Evolutionary conservation across 257 asterid genomes (phyloP).

Genomic region (Craterostigma plantagineum): DNA sequence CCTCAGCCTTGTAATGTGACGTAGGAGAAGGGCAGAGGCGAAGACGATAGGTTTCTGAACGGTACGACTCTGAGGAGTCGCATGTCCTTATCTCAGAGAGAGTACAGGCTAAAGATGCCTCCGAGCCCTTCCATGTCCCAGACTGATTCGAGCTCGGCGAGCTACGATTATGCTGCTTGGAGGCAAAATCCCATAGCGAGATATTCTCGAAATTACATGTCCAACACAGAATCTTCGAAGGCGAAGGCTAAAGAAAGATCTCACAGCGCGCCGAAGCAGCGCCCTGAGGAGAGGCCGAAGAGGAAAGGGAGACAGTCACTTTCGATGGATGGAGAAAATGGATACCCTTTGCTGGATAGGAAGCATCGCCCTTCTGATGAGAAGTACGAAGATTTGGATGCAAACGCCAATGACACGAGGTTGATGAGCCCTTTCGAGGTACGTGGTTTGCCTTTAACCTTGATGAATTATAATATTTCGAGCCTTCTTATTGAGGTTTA

Average conservation of each 20-base stretch:
- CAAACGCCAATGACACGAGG: no score
- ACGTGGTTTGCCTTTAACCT: conserved; percentile 5
- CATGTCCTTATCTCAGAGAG: conserved; percentile 14
- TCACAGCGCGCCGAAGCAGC: conserved; percentile 59
- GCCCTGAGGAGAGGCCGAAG: conserved; percentile 26
- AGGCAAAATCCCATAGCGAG: no score
- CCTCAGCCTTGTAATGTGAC: no score
- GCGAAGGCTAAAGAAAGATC: conserved; percentile 43
- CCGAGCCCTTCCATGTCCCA: conserved; percentile 46
- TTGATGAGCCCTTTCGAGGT: conserved; percentile 17
- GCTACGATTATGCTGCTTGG: conserved; percentile 11
- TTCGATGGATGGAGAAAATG: conserved; percentile 26
- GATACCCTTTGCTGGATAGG: conserved; percentile 26
- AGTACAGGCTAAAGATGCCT: conserved; percentile 14
- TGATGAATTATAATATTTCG: conserved; percentile 6
- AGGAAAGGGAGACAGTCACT: conserved; percentile 24
- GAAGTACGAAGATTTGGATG: conserved; percentile 11
- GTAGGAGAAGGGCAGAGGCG: conserved; percentile 10
- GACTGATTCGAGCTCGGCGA: conserved; percentile 30
- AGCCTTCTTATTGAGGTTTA: conserved; percentile 9
- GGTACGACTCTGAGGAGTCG: no score
- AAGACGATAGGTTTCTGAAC: conserved; percentile 13
- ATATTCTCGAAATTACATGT: conserved; percentile 35
- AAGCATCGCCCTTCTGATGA: conserved; percentile 17
- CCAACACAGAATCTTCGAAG: conserved; percentile 45